Evolutionary conservation across 2,329 filamentous ascomycete species (phyloP), one percentile per base, ranked within the genome.

Genomic region (Penicillium sp.): DNA sequence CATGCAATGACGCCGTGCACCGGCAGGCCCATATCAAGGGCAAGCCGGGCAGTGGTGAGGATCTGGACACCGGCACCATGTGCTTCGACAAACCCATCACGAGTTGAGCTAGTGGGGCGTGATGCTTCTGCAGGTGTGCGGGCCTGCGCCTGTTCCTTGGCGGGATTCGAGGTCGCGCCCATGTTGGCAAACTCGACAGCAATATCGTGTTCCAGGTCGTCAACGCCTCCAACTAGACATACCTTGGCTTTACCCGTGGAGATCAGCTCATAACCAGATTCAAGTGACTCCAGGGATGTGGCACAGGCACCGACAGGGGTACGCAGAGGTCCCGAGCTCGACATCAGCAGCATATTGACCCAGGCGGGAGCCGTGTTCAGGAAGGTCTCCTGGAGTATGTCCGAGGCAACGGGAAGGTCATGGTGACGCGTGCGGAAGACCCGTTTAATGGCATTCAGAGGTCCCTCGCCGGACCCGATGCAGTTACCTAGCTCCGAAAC

Each of bases 281-380:
- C 91, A 43, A 97, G 77, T 3, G 93, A 97, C 74, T 97, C 91
- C 37, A 97, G 88, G 56, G 91, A 86, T 29, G 91, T 97, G 42
- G 91, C 91, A 67, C 91, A 97, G 64, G 91, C 91, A 74, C 90
- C 93, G 39, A 96, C 91, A 1, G 93, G 93, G 1, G 93, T 96
- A 77, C 96, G 95, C 78, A 97, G 95, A 29, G 91, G 88, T 56
- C 91, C 91, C 44, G 91, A 95, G 3, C 90, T 95, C 2, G 91
- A 97, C 51, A 97, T 77, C 56, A 97, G 77, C 71, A 97, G 77
- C 91, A 97, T 97, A 77, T 97, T 97, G 48, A 97, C 89, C 91
- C 91, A 97, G n/a, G 91, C 91, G 58, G 88, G 84, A 89, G 96
- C 96, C 46, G 91, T 97, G 78, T 97, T 97, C 80, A 97, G 95